Evolutionary conservation across 352 stramenopile species (phyloP).

Genomic region (Phytophthora pini): DNA sequence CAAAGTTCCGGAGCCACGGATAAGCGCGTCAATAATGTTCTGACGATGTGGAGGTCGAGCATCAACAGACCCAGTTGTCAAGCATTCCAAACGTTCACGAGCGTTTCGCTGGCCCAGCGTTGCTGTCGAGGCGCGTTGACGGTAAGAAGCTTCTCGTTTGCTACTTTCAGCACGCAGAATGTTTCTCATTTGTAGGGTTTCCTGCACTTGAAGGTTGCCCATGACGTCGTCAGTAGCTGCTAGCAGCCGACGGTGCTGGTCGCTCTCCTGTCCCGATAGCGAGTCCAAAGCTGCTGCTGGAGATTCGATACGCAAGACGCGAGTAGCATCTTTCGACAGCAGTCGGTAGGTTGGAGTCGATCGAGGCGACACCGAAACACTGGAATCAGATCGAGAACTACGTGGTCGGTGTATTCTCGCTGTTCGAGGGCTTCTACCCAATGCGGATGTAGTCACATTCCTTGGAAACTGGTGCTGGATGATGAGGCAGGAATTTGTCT

Average conservation of each 20-base stretch:
- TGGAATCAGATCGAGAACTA: constrained; percentile 11
- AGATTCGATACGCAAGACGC: constrained; percentile 61
- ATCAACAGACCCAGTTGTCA: constrained; percentile 14
- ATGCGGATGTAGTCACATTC: constrained; percentile 3
- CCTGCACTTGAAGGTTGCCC: constrained; percentile 34
- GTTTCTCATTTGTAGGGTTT: constrained; percentile 34
- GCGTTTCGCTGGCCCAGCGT: constrained; percentile 8
- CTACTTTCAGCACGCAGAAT: constrained; percentile 33
- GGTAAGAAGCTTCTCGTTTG: constrained; percentile 30
- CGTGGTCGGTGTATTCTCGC: constrained; percentile 13
- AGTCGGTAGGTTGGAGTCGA: constrained; percentile 48
- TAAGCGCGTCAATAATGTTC: constrained; percentile 43
- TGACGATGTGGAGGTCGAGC: constrained; percentile 11
- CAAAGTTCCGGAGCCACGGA: constrained; percentile 29
- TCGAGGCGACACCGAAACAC: constrained; percentile 11
- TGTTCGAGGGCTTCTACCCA: constrained; percentile 11
- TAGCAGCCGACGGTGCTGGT: constrained; percentile 25
- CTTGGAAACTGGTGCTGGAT: constrained; percentile 62
- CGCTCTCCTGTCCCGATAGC: constrained; percentile 9
- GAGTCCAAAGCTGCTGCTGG: constrained; percentile 23
- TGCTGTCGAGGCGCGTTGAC: constrained; percentile 8
- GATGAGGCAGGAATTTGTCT: constrained; percentile 50
- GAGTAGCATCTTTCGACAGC: constrained; percentile 55
- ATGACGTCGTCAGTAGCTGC: constrained; percentile 34
- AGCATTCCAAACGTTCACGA: constrained; percentile 9